Conservation (phyloP, 352 stramenopile species). For the Thraustochytrium striatum region DNA sequence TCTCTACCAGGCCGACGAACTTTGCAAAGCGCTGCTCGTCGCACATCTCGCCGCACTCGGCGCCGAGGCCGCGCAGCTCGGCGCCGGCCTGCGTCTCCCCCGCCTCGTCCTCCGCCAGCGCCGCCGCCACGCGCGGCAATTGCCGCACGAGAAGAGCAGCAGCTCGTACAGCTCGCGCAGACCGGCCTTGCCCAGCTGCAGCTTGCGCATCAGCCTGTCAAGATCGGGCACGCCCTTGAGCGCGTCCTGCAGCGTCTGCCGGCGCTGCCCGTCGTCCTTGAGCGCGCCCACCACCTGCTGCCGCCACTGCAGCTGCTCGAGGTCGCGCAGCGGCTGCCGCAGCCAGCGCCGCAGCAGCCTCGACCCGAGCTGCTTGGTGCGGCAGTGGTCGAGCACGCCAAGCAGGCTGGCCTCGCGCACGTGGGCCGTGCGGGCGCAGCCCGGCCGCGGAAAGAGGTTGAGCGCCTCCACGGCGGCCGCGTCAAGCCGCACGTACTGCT, state of each 20-base stretch:
- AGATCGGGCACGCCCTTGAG: conserved; percentile 59
- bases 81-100: conserved; percentile 10
- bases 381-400: conserved; percentile 86
- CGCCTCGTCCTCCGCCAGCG: conserved; percentile 41
- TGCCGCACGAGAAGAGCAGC: conserved; percentile 60
- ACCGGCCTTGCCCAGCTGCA: conserved; percentile 54
- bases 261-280: conserved; percentile 75
- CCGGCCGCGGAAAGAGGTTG: conserved; percentile 71
- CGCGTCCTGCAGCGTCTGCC: conserved; percentile 67
- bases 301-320: conserved; percentile 72
- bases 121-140: conserved; percentile 52
- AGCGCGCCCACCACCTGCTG: conserved; percentile 86
- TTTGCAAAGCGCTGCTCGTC: conserved; percentile 48
- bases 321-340: conserved; percentile 85
- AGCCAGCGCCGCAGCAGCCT: conserved; percentile 92
- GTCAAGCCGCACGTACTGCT: conserved; percentile 80
- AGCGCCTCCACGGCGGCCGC: conserved; percentile 81
- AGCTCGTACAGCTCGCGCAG: conserved; percentile 67
- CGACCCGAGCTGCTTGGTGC: conserved; percentile 86
- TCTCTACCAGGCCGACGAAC: conserved; percentile 53
- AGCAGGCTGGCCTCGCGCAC: conserved; percentile 73
- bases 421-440: not conserved
- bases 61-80: conserved; percentile 1
- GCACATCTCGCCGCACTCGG: conserved; percentile 44
- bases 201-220: conserved; percentile 49